A percentile compares a stretch with the other conserved stretches of the same genome.
phyloP scores from a whole-genome alignment of 140 eudicot genomes.

The Cichorium intybus region DNA sequence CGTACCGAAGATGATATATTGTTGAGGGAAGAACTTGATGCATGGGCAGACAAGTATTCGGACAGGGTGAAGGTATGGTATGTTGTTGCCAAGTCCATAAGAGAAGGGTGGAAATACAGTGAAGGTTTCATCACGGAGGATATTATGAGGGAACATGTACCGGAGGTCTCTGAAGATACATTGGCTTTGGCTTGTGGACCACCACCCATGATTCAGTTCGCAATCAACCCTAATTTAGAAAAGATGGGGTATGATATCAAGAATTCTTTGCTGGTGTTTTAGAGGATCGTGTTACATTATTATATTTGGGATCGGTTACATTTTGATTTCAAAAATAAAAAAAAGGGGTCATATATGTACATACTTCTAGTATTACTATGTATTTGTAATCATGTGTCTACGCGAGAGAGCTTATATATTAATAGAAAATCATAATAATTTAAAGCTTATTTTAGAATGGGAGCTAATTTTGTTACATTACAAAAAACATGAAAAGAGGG shows the following conservation, averaged over 20 bases:
- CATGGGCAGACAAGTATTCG: constrained; percentile 56
- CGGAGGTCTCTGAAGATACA: constrained; percentile 39
- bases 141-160: constrained; percentile 60
- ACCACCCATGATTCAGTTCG: constrained; percentile 83
- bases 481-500: no score
- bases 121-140: constrained; percentile 55
- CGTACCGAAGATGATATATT: constrained; percentile 92
- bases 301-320: constrained; percentile 6
- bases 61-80: constrained; percentile 90
- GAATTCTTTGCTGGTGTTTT: constrained; percentile 77
- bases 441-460: constrained; percentile 6
- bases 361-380: constrained; percentile 19
- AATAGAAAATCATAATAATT: neutral
- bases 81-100: constrained; percentile 49
- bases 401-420: neutral
- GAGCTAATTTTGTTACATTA: no score
- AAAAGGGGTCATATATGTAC: constrained; percentile 19
- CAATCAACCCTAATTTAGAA: constrained; percentile 76
- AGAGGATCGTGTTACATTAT: neutral
- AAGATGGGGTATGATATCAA: constrained; percentile 78
- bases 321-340: constrained; percentile 3
- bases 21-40: constrained; percentile 74
- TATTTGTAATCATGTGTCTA: constrained; percentile 22
- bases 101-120: constrained; percentile 77
- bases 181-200: constrained; percentile 90